These are phyloP conservation scores for Cercophora newfieldiana DNA, from an alignment of 495 filamentous ascomycete genomes.

Conservation along the genomic window DNA sequence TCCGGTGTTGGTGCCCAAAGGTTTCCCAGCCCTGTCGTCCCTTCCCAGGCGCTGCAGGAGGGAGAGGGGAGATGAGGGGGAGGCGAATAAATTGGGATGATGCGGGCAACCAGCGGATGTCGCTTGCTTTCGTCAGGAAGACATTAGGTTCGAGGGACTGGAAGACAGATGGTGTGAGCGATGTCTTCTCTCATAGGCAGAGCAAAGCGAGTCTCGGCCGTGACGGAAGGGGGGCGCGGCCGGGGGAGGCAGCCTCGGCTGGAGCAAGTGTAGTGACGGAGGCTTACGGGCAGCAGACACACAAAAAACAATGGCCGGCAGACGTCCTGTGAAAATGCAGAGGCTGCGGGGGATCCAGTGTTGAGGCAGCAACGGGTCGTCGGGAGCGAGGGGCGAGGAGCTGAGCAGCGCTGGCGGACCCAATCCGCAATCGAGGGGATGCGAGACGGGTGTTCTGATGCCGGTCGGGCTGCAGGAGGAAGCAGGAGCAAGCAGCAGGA, in stretches of 20 bases:
- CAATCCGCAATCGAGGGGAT: conserved; percentile 13
- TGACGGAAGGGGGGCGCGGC: conserved; percentile 13
- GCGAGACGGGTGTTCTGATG: conserved; percentile 2
- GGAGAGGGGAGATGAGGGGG: conserved; percentile 12
- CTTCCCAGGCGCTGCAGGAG: conserved; percentile 16
- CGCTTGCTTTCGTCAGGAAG: conserved; percentile 28
- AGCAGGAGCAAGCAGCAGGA: conserved; percentile 8
- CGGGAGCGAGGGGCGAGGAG: conserved; percentile 12
- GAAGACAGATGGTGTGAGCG: conserved; percentile 28
- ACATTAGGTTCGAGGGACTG: conserved; percentile 36
- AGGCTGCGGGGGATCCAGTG: conserved; percentile 30
- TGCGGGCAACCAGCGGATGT: conserved; percentile 16
- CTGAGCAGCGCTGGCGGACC: not conserved
- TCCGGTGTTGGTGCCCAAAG: conserved; percentile 29
- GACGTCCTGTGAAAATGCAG: conserved; percentile 31
- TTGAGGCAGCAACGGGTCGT: conserved; percentile 32
- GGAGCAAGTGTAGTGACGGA: conserved; percentile 21
- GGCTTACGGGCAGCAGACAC: conserved; percentile 26
- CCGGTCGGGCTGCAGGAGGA: conserved; percentile 1
- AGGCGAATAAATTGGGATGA: conserved; percentile 15
- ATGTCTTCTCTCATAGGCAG: conserved; percentile 28
- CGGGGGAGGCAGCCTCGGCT: conserved; percentile 22
- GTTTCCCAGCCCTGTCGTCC: conserved; percentile 26
- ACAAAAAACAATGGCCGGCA: conserved; percentile 31
- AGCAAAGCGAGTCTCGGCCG: conserved; percentile 11